Evolutionary conservation across 1,284 basidiomycete genomes (phyloP).

Genomic region (Sparassis latifolia): DNA sequence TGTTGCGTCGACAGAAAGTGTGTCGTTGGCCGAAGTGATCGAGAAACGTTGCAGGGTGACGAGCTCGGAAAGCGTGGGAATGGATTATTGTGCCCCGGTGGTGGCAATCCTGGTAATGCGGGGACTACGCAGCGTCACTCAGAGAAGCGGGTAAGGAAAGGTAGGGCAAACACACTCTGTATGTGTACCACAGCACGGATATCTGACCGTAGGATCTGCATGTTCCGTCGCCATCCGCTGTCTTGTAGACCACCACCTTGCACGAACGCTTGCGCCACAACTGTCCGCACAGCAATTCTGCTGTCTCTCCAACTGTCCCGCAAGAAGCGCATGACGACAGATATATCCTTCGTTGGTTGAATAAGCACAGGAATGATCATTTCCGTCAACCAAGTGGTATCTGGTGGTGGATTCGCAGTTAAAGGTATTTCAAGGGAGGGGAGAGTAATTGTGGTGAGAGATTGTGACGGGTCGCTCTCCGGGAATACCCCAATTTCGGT

Average conservation of each 20-base stretch:
- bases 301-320: slow-evolving; percentile 56
- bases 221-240: slow-evolving; percentile 42
- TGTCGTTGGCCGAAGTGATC: slow-evolving; percentile 39
- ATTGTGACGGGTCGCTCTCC: slow-evolving; percentile 28
- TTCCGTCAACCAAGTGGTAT: slow-evolving; percentile 51
- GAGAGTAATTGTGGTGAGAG: slow-evolving; percentile 41
- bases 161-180: slow-evolving; percentile 38
- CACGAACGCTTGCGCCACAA: slow-evolving; percentile 37
- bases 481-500: slow-evolving; percentile 43
- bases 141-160: neutral
- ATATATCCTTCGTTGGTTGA: slow-evolving; percentile 46
- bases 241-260: slow-evolving; percentile 43
- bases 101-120: slow-evolving; percentile 55
- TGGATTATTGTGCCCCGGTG: slow-evolving; percentile 43
- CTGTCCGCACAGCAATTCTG: slow-evolving; percentile 35
- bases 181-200: slow-evolving; percentile 41
- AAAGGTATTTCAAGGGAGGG: slow-evolving; percentile 50
- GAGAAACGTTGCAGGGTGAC: slow-evolving; percentile 54
- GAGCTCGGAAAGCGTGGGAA: slow-evolving; percentile 52
- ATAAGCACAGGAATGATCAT: slow-evolving; percentile 48
- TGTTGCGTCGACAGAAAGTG: slow-evolving; percentile 42
- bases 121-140: slow-evolving; percentile 42
- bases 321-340: slow-evolving; percentile 43
- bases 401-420: slow-evolving; percentile 48
- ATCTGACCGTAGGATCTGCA: slow-evolving; percentile 38